A percentile compares a stretch with the other conserved stretches of the same genome.
These are phyloP conservation scores for Russula sp. DNA, from an alignment of 768 basidiomycete species.

Conservation along the genomic window DNA sequence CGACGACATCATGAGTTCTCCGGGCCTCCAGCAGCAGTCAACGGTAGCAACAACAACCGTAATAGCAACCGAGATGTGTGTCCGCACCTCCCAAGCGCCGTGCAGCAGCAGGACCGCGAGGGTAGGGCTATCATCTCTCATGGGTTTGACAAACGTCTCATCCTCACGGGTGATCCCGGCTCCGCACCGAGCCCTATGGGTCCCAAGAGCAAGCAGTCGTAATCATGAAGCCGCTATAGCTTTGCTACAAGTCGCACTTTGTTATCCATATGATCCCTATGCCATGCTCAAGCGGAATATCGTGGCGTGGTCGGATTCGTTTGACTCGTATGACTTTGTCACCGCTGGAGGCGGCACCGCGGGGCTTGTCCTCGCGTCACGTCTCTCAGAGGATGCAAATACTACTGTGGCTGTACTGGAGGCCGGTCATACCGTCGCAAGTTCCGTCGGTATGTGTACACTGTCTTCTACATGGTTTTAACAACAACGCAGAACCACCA, in stretches of 20 bases:
- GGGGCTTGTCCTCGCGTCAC: constrained; percentile 42
- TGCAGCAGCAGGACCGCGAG: no score
- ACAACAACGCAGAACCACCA: background rate
- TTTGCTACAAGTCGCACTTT: background rate
- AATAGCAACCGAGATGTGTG: constrained; percentile 38
- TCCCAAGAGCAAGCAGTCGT: no score
- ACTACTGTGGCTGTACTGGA: constrained; percentile 40
- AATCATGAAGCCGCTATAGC: no score
- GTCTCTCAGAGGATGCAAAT: constrained; percentile 42
- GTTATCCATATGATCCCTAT: background rate
- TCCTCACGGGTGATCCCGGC: no score
- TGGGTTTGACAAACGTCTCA: no score
- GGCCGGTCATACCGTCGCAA: constrained; percentile 39
- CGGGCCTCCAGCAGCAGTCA: constrained; percentile 51
- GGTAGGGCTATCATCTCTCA: no score
- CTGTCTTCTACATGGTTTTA: background rate
- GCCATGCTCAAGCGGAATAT: constrained; percentile 33
- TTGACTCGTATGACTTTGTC: constrained; percentile 49
- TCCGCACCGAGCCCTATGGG: no score
- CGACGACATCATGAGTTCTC: constrained; percentile 70
- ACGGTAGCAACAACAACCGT: constrained; percentile 45
- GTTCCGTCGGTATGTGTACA: constrained; percentile 32
- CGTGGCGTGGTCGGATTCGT: constrained; percentile 36
- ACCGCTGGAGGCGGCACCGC: constrained; percentile 45
- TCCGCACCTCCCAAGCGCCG: no score